A percentile compares a stretch with the other conserved stretches of the same genome.
phyloP scores from a whole-genome alignment of 805 yeast species.

The Sugiyamaella lignohabitans region DNA sequence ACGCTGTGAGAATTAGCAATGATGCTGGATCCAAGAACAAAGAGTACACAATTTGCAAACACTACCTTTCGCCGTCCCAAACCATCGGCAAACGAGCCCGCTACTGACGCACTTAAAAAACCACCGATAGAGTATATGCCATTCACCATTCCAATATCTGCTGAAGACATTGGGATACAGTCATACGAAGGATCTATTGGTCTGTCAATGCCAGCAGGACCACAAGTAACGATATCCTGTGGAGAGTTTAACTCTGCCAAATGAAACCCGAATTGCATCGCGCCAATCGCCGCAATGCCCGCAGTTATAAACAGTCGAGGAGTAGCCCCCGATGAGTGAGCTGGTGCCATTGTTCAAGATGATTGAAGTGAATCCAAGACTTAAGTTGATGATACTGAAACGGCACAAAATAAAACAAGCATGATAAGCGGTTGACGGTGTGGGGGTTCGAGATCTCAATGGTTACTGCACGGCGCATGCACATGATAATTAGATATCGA shows the following conservation, averaged over 20 bases:
- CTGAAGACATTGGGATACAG: conserved; percentile 50
- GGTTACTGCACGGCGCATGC: too few species aligned
- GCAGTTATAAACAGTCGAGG: conserved; percentile 13
- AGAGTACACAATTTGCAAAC: conserved; percentile 45
- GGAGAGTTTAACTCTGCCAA: conserved; percentile 93
- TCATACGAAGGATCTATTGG: conserved; percentile 20
- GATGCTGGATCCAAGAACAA: conserved; percentile 54
- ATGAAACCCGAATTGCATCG: conserved; percentile 90
- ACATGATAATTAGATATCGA: too few species aligned
- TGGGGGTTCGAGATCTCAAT: too few species aligned
- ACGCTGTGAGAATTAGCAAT: conserved; percentile 47
- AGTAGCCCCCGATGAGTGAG: background rate
- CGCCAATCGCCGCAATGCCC: conserved; percentile 61
- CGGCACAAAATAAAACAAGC: too few species aligned
- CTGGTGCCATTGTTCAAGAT: background rate
- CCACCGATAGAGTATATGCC: conserved; percentile 84
- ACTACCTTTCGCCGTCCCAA: conserved; percentile 57
- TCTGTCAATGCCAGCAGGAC: conserved; percentile 15
- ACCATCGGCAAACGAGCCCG: conserved; percentile 58
- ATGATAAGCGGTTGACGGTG: too few species aligned
- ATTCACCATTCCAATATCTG: conserved; percentile 50
- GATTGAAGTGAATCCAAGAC: too few species aligned
- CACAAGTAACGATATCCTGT: conserved; percentile 59
- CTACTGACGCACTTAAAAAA: conserved; percentile 60
- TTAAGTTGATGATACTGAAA: too few species aligned